Evolutionary conservation across 192 early-diverging fungal species (phyloP), one percentile per base, ranked within the genome.

Genomic region (Gaertneriomyces sp.): DNA sequence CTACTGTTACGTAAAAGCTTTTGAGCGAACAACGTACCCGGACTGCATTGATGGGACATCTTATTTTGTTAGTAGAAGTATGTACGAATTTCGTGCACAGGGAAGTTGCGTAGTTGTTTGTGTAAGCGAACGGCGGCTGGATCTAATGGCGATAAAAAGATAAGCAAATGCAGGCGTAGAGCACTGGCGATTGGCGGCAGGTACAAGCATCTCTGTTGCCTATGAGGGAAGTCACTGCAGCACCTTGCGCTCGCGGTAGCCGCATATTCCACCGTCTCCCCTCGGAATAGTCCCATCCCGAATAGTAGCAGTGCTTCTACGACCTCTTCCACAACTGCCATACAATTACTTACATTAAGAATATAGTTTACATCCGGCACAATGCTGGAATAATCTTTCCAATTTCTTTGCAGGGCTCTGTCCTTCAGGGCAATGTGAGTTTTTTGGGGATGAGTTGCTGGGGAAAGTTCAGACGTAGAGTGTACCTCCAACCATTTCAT

Each of bases 51-150:
- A 98, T 83, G 12, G 95, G 93, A 69, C 85, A 92, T 60, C 93
- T 71, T 53, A 88, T 82, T 72, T 96, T 98, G 75, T 98, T 98
- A n/a, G 88, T 90, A n/a, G 90, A 88, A 33, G 93, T 87, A 72
- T 94, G 92, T 11, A 93, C 81, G 73, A 91, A 95, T 67, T 93
- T 91, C 45, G 90, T 91, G 0, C 91, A 84, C 3, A 92, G 80
- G 6, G 88, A 87, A 55, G 89, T 86, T 16, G 83, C 74, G 3
- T 87, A 83, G 66, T 91, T 90, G 73, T 81, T 73, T 14, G 81
- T 73, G 58, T 86, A 87, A 6, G 77, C 86, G 20, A 84, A 81
- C 8, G 91, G 86, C 7, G 92, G 89, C 6, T 85, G 75, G 39
- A 90, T 68, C 90, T 83, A 81, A 66, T 54, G 51, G 53, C 45